phyloP scores from a whole-genome alignment of 768 basidiomycete species.

The Mycena galericulata region DNA sequence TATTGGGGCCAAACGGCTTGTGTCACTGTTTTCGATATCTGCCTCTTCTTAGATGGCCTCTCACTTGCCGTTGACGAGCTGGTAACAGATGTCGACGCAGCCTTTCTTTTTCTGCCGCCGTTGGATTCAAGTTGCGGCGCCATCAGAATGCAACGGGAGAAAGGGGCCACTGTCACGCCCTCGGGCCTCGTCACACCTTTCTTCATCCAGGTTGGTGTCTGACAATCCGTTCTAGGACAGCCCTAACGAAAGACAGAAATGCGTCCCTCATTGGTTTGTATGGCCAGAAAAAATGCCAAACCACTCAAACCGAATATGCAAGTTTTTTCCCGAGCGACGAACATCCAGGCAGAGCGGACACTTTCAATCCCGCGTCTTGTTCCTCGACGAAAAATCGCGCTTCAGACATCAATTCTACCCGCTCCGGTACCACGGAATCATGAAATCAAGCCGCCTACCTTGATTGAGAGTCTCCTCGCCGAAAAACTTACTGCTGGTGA shows the following conservation, averaged over 20 bases:
- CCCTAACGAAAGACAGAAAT: conserved; percentile 13
- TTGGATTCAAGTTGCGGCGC: background rate
- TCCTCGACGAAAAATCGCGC: conserved; percentile 10
- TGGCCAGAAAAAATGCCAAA: conserved; percentile 26
- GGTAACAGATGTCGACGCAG: background rate
- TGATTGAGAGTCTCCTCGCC: conserved; percentile 57
- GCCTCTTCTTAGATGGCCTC: conserved; percentile 37
- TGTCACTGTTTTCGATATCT: conserved; percentile 22
- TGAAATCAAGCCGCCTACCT: conserved; percentile 38
- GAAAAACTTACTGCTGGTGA: conserved; percentile 52
- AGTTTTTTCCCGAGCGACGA: conserved; percentile 16
- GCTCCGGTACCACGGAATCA: conserved; percentile 28
- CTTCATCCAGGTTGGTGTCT: background rate
- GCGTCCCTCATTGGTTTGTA: conserved; percentile 23
- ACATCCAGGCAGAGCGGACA: background rate
- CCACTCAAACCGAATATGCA: conserved; percentile 24
- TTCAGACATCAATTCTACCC: conserved; percentile 15
- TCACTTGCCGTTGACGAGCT: background rate
- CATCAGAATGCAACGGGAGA: background rate
- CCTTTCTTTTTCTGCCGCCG: conserved; percentile 12
- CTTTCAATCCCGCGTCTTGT: conserved; percentile 20
- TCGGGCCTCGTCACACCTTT: background rate
- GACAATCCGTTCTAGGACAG: background rate
- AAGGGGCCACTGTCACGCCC: background rate
- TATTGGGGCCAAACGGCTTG: conserved; percentile 68